Evolutionary conservation across 495 filamentous ascomycete species (phyloP).

Genomic region (Aspergillus affinis): DNA sequence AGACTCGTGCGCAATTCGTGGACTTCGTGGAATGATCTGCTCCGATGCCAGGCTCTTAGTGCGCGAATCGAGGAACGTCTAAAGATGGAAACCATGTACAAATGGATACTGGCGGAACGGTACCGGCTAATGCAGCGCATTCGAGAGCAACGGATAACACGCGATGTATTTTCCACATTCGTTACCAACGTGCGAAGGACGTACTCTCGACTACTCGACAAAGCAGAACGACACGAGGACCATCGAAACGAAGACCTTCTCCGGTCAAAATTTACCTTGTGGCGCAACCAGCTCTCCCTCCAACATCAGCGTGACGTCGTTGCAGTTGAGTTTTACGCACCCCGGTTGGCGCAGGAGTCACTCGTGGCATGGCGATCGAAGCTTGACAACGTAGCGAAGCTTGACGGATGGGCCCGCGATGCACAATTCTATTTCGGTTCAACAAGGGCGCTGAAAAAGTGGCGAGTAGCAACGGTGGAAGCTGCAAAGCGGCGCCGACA

Average conservation of each 20-base stretch:
- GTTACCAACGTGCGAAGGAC: slow-evolving; percentile 39
- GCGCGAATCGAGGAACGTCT: slow-evolving; percentile 58
- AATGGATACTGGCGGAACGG: slow-evolving; percentile 61
- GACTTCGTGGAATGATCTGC: slow-evolving; percentile 65
- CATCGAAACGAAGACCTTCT: slow-evolving; percentile 34
- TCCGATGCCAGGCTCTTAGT: slow-evolving; percentile 55
- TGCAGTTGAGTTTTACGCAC: slow-evolving; percentile 55
- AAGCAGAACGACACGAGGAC: slow-evolving; percentile 38
- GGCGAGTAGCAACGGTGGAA: slow-evolving; percentile 52
- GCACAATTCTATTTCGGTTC: slow-evolving; percentile 60
- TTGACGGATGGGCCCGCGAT: slow-evolving; percentile 54
- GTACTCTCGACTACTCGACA: slow-evolving; percentile 37
- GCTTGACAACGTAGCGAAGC: slow-evolving; percentile 42
- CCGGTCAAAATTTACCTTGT: slow-evolving; percentile 39
- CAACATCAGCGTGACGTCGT: slow-evolving; percentile 48
- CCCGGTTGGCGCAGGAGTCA: slow-evolving; percentile 47
- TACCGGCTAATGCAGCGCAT: slow-evolving; percentile 53
- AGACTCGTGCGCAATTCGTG: slow-evolving; percentile 58
- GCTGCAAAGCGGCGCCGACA: slow-evolving; percentile 55
- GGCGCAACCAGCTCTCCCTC: slow-evolving; percentile 41
- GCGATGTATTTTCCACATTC: slow-evolving; percentile 43
- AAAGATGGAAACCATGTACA: slow-evolving; percentile 59
- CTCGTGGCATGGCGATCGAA: slow-evolving; percentile 50
- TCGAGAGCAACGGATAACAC: slow-evolving; percentile 49
- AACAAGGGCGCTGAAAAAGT: slow-evolving; percentile 52